A percentile compares a stretch with the other conserved stretches of the same genome.
These are phyloP conservation scores for Boletus rufocinnamomeus DNA, from an alignment of 768 basidiomycete species.

Conservation along the genomic window DNA sequence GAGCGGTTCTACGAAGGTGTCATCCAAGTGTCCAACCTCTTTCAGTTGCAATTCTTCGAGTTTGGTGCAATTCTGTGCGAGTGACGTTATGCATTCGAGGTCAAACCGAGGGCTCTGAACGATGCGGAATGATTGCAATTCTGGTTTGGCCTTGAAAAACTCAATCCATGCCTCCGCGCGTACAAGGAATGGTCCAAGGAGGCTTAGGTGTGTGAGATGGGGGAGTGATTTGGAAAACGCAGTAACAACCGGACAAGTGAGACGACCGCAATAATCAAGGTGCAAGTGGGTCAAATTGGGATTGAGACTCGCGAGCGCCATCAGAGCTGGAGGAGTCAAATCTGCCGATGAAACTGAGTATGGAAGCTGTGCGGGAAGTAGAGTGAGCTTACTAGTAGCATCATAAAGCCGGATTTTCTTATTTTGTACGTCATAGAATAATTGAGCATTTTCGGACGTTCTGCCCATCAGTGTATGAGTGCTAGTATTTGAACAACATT, in stretches of 20 bases:
- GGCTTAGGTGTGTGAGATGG: conserved; percentile 67
- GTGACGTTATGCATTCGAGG: conserved; percentile 57
- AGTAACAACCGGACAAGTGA: conserved; percentile 61
- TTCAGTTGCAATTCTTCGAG: conserved; percentile 76
- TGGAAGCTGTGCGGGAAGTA: neutral
- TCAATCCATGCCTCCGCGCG: conserved; percentile 68
- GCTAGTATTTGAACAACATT: neutral
- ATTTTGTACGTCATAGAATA: conserved; percentile 83
- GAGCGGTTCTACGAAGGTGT: conserved; percentile 62
- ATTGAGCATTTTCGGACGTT: conserved; percentile 71
- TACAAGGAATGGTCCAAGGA: conserved; percentile 88
- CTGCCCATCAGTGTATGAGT: conserved; percentile 38
- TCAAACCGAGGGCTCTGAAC: conserved; percentile 88
- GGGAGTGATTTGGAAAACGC: conserved; percentile 66
- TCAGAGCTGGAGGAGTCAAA: conserved; percentile 65
- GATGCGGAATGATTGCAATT: conserved; percentile 73
- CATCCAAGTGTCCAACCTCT: conserved; percentile 72
- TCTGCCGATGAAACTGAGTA: conserved; percentile 44
- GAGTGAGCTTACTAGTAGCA: conserved; percentile 71
- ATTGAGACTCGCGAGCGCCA: conserved; percentile 75
- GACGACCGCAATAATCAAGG: conserved; percentile 84
- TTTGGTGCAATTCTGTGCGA: conserved; percentile 51
- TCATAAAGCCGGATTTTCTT: conserved; percentile 77
- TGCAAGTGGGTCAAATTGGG: conserved; percentile 78
- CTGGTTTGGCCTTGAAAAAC: conserved; percentile 67